Evolutionary conservation across 371 early-diverging fungal genomes (phyloP).

Genomic region (Sporodiniella umbellata): DNA sequence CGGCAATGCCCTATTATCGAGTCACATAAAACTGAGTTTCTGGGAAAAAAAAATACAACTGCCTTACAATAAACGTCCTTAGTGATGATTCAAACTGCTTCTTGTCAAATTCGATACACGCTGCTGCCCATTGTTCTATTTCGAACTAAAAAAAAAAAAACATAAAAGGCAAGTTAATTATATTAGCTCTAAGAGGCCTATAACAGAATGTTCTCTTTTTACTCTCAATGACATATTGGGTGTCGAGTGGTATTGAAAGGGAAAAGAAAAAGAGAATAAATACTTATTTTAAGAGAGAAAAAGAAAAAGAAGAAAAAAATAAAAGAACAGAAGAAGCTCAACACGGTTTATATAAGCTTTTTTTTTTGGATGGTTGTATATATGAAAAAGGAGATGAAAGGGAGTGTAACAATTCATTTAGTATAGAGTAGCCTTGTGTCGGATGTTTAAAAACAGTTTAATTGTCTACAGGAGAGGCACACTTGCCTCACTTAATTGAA

Average conservation of each 20-base stretch:
- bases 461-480: background rate
- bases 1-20: constrained; percentile 67
- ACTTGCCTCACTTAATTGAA: no score
- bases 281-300: no score
- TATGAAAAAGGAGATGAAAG: background rate
- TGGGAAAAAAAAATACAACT: background rate
- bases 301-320: background rate
- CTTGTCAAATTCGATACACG: constrained; percentile 42
- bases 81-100: constrained; percentile 38
- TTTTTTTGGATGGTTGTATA: background rate
- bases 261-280: background rate
- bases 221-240: no score
- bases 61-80: constrained; percentile 38
- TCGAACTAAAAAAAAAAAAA: constrained; percentile 27
- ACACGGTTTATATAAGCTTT: no score
- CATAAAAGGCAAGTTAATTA: no score
- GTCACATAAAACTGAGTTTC: background rate
- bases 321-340: background rate
- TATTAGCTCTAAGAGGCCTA: no score
- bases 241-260: no score
- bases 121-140: constrained; percentile 48
- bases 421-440: background rate
- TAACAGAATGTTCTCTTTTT: no score
- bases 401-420: background rate
- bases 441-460: background rate